Percentiles rank a stretch among this genome's conserved stretches.
phyloP scores from a whole-genome alignment of 495 filamentous ascomycete species.

The Chaetomium fimeti region DNA sequence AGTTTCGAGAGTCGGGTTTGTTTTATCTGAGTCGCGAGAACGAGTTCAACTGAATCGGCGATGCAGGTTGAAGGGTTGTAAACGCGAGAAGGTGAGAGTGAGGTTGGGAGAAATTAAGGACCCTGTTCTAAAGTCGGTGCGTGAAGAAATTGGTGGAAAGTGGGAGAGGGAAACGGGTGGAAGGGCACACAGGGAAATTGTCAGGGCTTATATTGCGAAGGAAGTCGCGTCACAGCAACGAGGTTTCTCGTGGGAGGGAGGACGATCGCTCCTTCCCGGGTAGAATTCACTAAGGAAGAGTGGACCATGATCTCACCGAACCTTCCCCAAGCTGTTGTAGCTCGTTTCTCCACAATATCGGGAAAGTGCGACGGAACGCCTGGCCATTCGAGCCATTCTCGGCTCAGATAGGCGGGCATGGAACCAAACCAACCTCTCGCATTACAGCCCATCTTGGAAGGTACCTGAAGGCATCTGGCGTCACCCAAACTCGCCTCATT shows the following conservation, averaged over 20 bases:
- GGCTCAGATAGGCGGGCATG: background rate
- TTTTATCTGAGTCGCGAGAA: slow-evolving; percentile 6
- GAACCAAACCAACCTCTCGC: background rate
- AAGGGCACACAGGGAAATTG: slow-evolving; percentile 3
- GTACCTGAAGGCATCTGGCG: no score
- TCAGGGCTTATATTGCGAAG: slow-evolving; percentile 17
- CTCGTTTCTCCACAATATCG: slow-evolving; percentile 9
- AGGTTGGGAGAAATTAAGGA: background rate
- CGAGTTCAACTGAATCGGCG: slow-evolving; percentile 4
- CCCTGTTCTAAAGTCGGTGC: background rate
- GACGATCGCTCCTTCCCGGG: slow-evolving; percentile 21
- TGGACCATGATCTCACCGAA: slow-evolving; percentile 15
- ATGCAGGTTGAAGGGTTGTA: background rate
- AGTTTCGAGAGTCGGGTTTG: slow-evolving; percentile 11
- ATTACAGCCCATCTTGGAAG: no score
- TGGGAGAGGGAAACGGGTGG: background rate
- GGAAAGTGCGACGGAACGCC: background rate
- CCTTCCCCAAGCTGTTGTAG: slow-evolving; percentile 1
- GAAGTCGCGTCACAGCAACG: slow-evolving; percentile 16
- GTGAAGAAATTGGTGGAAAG: slow-evolving; percentile 9
- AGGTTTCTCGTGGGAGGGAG: slow-evolving; percentile 12
- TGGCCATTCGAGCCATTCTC: background rate
- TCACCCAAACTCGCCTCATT: no score
- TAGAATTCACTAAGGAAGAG: slow-evolving; percentile 2
- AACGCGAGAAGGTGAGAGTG: background rate